Conservation (phyloP, 208 protist genomes). For the Leishmania gerbilli region DNA sequence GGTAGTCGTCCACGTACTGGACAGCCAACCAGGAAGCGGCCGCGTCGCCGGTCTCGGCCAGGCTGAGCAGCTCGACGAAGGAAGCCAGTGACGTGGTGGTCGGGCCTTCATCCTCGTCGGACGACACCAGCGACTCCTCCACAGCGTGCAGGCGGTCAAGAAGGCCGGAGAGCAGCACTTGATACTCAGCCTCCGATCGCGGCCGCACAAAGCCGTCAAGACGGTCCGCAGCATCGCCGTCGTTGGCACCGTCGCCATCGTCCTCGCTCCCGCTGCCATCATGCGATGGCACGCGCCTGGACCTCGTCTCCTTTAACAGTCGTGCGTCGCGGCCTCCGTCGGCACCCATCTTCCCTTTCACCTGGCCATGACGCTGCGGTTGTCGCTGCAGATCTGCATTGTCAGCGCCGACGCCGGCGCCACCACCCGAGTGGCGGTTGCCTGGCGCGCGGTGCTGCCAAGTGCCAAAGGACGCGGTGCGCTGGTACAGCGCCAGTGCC, state of each 20-base stretch:
- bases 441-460: slow-evolving; percentile 34
- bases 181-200: slow-evolving; percentile 22
- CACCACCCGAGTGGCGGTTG: not conserved
- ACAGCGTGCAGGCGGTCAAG: slow-evolving; percentile 19
- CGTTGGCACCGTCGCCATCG: not conserved
- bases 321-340: not conserved
- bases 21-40: slow-evolving; percentile 31
- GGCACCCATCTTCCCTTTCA: not conserved
- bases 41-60: slow-evolving; percentile 56
- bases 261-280: not conserved
- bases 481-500: slow-evolving; percentile 45
- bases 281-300: not conserved
- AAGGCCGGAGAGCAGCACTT: slow-evolving; percentile 9
- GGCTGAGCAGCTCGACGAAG: slow-evolving; percentile 56
- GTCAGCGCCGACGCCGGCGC: not conserved
- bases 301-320: not conserved
- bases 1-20: slow-evolving; percentile 39
- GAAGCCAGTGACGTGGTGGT: slow-evolving; percentile 30
- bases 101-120: slow-evolving; percentile 27
- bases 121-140: slow-evolving; percentile 17
- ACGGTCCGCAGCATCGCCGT: not conserved
- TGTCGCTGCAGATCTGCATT: not conserved
- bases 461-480: slow-evolving; percentile 42
- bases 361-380: not conserved
- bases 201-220: slow-evolving; percentile 10